Evolutionary conservation across 2,329 filamentous ascomycete species (phyloP).

Genomic region (Geosmithia flava): DNA sequence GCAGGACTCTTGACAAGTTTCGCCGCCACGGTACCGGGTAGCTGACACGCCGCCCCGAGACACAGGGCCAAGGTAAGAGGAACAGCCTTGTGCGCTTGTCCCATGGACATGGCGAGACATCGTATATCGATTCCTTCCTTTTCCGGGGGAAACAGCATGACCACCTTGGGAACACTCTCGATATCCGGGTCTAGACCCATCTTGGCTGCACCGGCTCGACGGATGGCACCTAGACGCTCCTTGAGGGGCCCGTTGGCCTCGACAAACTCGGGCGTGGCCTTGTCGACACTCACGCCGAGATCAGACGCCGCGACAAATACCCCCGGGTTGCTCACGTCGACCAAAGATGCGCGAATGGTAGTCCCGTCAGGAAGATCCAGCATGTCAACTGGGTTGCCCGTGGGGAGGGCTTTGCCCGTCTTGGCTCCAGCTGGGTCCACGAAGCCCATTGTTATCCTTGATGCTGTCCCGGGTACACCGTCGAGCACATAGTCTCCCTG

Average conservation of each 20-base stretch:
- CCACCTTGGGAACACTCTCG: slow-evolving; percentile 50
- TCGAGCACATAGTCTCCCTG: slow-evolving; percentile 45
- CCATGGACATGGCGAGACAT: slow-evolving; percentile 38
- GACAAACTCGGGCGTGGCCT: slow-evolving; percentile 41
- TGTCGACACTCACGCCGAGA: slow-evolving; percentile 30
- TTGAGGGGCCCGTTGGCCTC: slow-evolving; percentile 30
- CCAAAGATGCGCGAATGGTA: slow-evolving; percentile 37
- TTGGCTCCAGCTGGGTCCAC: slow-evolving; percentile 46
- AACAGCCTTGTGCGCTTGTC: slow-evolving; percentile 42
- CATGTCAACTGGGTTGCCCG: slow-evolving; percentile 38
- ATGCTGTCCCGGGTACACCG: slow-evolving; percentile 43
- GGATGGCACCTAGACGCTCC: slow-evolving; percentile 38
- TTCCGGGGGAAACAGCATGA: slow-evolving; percentile 24
- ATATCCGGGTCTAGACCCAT: slow-evolving; percentile 44
- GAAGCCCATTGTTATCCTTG: slow-evolving; percentile 45
- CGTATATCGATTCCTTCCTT: slow-evolving; percentile 21
- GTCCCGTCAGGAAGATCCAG: slow-evolving; percentile 22
- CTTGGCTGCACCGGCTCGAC: slow-evolving; percentile 39
- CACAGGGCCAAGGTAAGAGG: slow-evolving; percentile 42
- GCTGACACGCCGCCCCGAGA: slow-evolving; percentile 33
- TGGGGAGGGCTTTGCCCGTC: slow-evolving; percentile 39
- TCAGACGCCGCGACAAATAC: slow-evolving; percentile 46
- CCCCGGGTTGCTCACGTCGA: slow-evolving; percentile 53
- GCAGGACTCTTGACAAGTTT: slow-evolving; percentile 11
- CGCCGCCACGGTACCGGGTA: slow-evolving; percentile 29